These are phyloP conservation scores for Ganoderma meredithae DNA, from an alignment of 1,284 basidiomycete genomes.

Conservation along the genomic window DNA sequence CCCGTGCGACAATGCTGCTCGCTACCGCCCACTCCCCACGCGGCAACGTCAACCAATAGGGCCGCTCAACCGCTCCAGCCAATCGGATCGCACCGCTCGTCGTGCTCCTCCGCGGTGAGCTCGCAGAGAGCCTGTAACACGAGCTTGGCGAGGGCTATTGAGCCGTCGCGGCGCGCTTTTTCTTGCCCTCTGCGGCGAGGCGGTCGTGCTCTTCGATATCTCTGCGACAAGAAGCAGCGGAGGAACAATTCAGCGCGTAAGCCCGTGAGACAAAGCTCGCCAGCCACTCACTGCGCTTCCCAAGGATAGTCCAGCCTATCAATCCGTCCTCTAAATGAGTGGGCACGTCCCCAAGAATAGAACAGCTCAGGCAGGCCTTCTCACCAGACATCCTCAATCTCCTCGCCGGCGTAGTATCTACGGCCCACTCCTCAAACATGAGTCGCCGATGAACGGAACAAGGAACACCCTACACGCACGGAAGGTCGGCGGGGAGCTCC, in stretches of 20 bases:
- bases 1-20: conserved; percentile 8
- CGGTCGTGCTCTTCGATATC: conserved; percentile 83
- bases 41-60: conserved; percentile 4
- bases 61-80: background rate
- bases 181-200: conserved; percentile 49
- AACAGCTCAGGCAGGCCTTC: conserved; percentile 32
- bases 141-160: background rate
- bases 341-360: conserved; percentile 16
- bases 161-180: conserved; percentile 17
- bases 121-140: background rate
- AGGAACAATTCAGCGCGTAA: conserved; percentile 23
- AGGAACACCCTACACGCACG: conserved; percentile 51
- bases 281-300: conserved; percentile 71
- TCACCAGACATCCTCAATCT: conserved; percentile 64
- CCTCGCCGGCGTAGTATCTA: conserved; percentile 75
- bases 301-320: conserved; percentile 85
- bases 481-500: conserved; percentile 68
- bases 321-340: conserved; percentile 18
- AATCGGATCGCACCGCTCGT: background rate
- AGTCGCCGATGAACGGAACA: background rate
- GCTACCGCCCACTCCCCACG: background rate
- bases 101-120: background rate
- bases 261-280: conserved; percentile 25
- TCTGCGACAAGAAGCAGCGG: conserved; percentile 44
- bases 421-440: conserved; percentile 8